Conservation (phyloP, 106 monocot species). For the Acanthochlamys bracteata region DNA sequence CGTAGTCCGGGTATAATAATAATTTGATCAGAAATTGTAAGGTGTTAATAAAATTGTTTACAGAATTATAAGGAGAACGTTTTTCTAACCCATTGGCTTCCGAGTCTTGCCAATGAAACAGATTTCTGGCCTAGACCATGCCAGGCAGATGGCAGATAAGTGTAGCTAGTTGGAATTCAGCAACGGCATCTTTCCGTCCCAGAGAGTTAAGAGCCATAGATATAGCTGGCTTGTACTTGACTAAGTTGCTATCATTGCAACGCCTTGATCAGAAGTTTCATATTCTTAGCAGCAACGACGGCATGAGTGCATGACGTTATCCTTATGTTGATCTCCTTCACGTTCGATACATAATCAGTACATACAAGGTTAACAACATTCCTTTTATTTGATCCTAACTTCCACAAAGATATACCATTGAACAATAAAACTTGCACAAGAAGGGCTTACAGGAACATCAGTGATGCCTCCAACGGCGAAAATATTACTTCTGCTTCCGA, state of each 20-base stretch:
- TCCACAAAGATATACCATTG: too few species aligned
- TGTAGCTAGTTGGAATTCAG: not conserved
- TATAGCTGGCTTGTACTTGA: not conserved
- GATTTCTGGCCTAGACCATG: constrained; percentile 1
- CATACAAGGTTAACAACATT: too few species aligned
- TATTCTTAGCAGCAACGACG: constrained; percentile 1
- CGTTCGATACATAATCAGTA: too few species aligned
- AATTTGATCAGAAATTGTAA: too few species aligned
- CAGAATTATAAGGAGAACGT: not conserved
- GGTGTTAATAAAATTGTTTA: too few species aligned
- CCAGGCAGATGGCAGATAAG: constrained; percentile 1
- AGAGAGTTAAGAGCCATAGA: not conserved
- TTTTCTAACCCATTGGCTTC: constrained; percentile 1
- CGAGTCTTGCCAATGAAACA: constrained; percentile 7
- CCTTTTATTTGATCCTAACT: too few species aligned
- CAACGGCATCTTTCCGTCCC: constrained; percentile 7
- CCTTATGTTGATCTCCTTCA: constrained; percentile 11
- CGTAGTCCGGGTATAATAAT: too few species aligned
- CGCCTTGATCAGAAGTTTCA: constrained; percentile 10
- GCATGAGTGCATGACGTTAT: not conserved
- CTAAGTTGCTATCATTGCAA: constrained; percentile 2
- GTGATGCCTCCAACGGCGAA: constrained; percentile 44
- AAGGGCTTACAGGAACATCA: constrained; percentile 28
- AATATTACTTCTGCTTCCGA: constrained; percentile 21
- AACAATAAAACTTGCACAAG: too few species aligned